Conservation (phyloP, 257 asterid genomes). For the Rhazya stricta region DNA sequence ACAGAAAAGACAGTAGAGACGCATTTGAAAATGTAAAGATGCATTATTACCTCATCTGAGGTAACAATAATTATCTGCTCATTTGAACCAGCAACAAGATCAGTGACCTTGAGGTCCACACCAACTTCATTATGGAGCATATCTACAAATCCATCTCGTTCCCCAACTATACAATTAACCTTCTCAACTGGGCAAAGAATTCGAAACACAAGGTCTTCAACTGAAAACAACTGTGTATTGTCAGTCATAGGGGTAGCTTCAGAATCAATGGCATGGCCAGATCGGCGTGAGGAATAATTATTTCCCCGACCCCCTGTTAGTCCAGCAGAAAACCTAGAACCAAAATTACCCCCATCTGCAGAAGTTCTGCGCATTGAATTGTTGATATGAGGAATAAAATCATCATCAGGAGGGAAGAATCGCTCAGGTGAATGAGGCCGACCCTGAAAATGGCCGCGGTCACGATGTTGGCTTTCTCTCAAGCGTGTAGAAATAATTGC, state of each 20-base stretch:
- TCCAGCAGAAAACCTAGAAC: constrained; percentile 54
- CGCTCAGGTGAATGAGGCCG: constrained; percentile 63
- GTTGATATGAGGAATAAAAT: constrained; percentile 38
- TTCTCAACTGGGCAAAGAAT: constrained; percentile 79
- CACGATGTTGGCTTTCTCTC: constrained; percentile 94
- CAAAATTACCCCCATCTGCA: constrained; percentile 54
- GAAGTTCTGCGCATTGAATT: constrained; percentile 40
- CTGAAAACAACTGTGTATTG: constrained; percentile 40
- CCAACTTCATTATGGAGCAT: constrained; percentile 81
- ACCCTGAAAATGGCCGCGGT: constrained; percentile 53
- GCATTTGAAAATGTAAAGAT: neutral
- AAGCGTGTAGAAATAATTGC: constrained; percentile 69
- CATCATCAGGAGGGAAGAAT: constrained; percentile 52
- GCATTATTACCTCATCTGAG: constrained; percentile 72
- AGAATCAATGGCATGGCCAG: constrained; percentile 50
- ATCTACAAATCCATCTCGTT: constrained; percentile 68
- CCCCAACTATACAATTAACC: constrained; percentile 67
- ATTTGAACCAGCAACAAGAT: constrained; percentile 52
- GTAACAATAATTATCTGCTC: constrained; percentile 65
- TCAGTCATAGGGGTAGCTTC: constrained; percentile 41
- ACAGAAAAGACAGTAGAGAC: constrained; percentile 2
- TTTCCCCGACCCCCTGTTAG: constrained; percentile 35
- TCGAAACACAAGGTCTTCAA: constrained; percentile 75
- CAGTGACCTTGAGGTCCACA: constrained; percentile 61
- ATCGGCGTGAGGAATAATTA: constrained; percentile 53